Base-by-base conservation (phyloP, 257 asterid genomes). In the Petunia axillaris region DNA sequence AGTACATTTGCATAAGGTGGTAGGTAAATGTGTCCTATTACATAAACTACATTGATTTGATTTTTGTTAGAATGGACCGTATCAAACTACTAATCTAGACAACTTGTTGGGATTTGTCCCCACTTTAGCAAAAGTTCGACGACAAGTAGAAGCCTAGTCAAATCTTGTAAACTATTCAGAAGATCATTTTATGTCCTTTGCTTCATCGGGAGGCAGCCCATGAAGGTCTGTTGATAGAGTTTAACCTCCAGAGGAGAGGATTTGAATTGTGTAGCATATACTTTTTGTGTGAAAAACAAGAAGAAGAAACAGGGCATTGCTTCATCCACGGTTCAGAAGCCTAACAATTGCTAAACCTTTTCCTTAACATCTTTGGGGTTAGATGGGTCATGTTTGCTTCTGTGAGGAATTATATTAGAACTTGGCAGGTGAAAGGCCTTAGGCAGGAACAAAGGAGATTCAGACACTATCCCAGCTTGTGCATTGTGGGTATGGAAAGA, bases 221-320 rank as follows among this genome's bases (percentile, higher is more conserved):
- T 62, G 44, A 37, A 64, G 70, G 8, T 64, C 8, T 64, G 38
- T 37, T 37, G 38, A 64, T 8, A 37, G 44, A 64, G 70, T 11
- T 37, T 37, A 63, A 64, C 80, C 82, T 82, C 74, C 63, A 64
- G 13, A 14, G 44, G 54, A 54, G 15, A 48, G 58, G 6, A 64
- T 0, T 15, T 62, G 8, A 3, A 36, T 44, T 54, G 60, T 37
- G 70, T 64, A 9, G 7, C 70, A 64, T 14, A 64, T 64, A 8
- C 16, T 64, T 64, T 64, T 4, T 37, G 41, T 64, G 70, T 64
- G 46, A 64, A 64, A 64, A 37, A 8, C 16, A 13, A 64, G 16
- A 36, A 64, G 46, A 64, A 37, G 70, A 64, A 10, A 64, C 8
- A 37, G 37, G 46, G 8, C 70, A 63, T 64, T 37, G 10, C 10